Base-by-base conservation (phyloP, 2,329 filamentous ascomycete species). In the Thielaviopsis punctulata region DNA sequence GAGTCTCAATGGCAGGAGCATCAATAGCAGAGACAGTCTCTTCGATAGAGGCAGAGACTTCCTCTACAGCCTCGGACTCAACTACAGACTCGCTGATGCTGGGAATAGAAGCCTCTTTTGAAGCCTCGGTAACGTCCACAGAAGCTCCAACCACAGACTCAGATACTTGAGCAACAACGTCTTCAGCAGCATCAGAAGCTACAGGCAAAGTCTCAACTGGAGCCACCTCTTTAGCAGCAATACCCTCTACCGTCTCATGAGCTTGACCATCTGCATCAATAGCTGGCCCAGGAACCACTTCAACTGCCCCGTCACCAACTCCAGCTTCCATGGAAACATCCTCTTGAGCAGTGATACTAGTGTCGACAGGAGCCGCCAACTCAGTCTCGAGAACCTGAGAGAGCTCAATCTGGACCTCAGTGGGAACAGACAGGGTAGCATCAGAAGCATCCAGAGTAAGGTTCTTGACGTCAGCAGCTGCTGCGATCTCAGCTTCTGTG, bases 11-110 rank as follows among this genome's bases (percentile, higher is more conserved):
- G 7, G 47, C 7, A 12, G 47, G 3, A 18, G 33, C 19, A 18
- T 10, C 10, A 23, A 21, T 19, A 12, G 48, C 52, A 3, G 6
- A 15, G 8, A 51, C 41, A n/a, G 15, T 41, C 13, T 27, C 7
- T 36, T 27, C 24, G 2, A 13, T 27, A 49, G 56, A 54, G 5
- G 48, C 19, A 24, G 52, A 55, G 6, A 48, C 51, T 8, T 45
- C 51, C 2, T 50, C 47, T 24, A 22, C 22, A 51, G 22, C 21
- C 19, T 44, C 56, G 58, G 57, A 51, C 58, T 58, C 44, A 23
- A 25, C 53, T 19, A 48, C 51, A 43, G 51, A 44, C 15, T 49
- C 44, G n/a, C n/a, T n/a, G n/a, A n/a, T n/a, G n/a, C n/a, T n/a
- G n/a, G n/a, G n/a, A n/a, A n/a, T n/a, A n/a, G n/a, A n/a, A n/a